phyloP scores from a whole-genome alignment of 78 protist genomes.

The Anaeramoeba flamelloides region DNA sequence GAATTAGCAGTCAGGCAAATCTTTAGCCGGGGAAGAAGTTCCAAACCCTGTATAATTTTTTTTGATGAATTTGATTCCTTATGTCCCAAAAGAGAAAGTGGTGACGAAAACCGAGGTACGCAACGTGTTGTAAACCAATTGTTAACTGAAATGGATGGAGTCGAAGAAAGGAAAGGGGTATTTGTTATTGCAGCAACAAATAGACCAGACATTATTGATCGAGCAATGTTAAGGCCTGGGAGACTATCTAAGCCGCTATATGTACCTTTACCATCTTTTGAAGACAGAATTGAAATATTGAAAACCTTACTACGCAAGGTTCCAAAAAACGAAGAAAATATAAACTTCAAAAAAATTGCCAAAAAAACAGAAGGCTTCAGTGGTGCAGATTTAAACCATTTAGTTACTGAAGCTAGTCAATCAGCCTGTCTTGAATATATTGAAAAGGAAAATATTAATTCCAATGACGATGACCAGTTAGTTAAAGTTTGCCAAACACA shows the following conservation, averaged over 20 bases:
- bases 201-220: slow-evolving; percentile 76
- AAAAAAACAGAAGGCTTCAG: not conserved
- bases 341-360: not conserved
- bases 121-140: not conserved
- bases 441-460: not conserved
- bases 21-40: not conserved
- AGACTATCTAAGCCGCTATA: slow-evolving; percentile 80
- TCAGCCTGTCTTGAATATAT: not conserved
- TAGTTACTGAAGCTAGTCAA: not conserved
- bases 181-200: slow-evolving; percentile 90
- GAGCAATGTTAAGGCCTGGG: slow-evolving; percentile 86
- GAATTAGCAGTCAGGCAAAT: not conserved
- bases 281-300: slow-evolving; percentile 34
- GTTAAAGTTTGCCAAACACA: not conserved
- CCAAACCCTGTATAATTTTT: not conserved
- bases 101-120: not conserved
- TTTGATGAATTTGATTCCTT: not conserved
- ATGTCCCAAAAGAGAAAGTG: not conserved
- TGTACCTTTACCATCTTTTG: slow-evolving; percentile 52
- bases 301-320: slow-evolving; percentile 32
- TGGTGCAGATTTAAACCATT: not conserved
- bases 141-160: not conserved
- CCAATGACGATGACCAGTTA: not conserved
- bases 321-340: not conserved
- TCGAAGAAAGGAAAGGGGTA: not conserved